Conservation (phyloP, 495 filamentous ascomycete genomes). For the Tuber calosporum region DNA sequence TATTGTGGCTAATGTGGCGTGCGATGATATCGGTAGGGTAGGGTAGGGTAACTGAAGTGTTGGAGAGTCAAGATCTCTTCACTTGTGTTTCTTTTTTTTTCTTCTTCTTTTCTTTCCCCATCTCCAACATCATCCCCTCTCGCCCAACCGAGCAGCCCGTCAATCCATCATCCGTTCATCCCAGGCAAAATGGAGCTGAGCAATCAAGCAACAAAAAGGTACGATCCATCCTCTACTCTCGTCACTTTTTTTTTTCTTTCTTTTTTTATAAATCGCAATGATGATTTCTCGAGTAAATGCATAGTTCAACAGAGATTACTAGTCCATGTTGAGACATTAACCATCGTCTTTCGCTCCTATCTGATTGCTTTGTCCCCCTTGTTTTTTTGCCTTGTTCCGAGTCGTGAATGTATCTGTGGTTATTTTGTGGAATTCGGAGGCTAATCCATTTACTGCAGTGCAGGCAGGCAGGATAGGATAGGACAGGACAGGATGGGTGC, state of each 20-base stretch:
- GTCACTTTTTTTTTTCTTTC: not conserved
- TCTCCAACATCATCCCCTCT: not conserved
- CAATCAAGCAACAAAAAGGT: not conserved
- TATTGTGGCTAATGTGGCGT: not conserved
- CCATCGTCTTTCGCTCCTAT: constrained; percentile 43
- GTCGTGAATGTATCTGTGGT: not conserved
- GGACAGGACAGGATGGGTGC: too few species aligned
- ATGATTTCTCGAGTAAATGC: constrained; percentile 29
- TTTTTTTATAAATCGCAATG: not conserved
- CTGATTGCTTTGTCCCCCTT: constrained; percentile 29
- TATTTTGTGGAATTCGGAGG: not conserved
- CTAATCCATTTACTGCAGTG: constrained; percentile 18
- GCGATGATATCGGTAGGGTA: not conserved
- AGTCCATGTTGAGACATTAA: constrained; percentile 40
- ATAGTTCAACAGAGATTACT: constrained; percentile 43
- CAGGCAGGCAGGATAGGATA: not conserved
- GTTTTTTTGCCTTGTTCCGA: not conserved
- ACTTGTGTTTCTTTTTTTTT: not conserved
- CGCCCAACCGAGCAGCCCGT: not conserved
- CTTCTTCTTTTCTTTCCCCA: not conserved
- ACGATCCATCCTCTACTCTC: not conserved
- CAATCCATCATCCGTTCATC: not conserved
- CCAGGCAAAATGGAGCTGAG: not conserved
- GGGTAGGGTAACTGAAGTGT: not conserved
- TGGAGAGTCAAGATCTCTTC: not conserved